Evolutionary conservation across 805 yeast species (phyloP).

Genomic region (Hanseniaspora opuntiae): DNA sequence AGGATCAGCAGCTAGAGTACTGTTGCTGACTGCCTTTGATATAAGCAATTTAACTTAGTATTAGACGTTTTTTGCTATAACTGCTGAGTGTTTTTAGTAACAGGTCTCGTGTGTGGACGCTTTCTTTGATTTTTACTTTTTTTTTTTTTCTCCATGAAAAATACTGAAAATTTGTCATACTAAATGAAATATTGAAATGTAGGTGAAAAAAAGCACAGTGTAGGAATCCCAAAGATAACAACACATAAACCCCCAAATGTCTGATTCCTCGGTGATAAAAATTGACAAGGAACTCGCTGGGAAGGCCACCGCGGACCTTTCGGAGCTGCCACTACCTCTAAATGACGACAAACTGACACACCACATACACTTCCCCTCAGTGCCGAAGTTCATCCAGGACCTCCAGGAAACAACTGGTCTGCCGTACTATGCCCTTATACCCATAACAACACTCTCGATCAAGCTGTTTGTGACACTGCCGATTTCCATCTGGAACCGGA

Average conservation of each 20-base stretch:
- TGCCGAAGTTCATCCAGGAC: constrained; percentile 29
- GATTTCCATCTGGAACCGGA: constrained; percentile 58
- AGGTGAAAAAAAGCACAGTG: too few species aligned
- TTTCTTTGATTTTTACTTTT: too few species aligned
- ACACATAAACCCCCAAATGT: not conserved
- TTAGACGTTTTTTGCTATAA: too few species aligned
- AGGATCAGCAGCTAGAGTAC: too few species aligned
- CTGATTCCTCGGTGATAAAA: not conserved
- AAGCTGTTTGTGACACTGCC: constrained; percentile 64
- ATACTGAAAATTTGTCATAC: too few species aligned
- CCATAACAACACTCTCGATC: constrained; percentile 52
- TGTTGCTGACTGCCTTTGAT: too few species aligned
- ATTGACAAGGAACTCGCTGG: not conserved
- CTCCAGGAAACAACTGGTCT: constrained; percentile 46
- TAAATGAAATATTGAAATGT: too few species aligned
- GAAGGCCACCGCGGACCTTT: constrained; percentile 3
- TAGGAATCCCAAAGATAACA: not conserved
- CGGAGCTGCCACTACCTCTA: constrained; percentile 7
- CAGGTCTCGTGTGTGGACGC: too few species aligned
- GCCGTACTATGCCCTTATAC: constrained; percentile 77
- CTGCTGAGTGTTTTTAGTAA: too few species aligned
- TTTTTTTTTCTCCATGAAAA: too few species aligned
- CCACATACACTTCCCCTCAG: constrained; percentile 11
- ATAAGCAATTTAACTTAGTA: too few species aligned
- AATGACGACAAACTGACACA: constrained; percentile 13